phyloP scores from a whole-genome alignment of 2,329 filamentous ascomycete genomes.

The Aureobasidium leucospermi region DNA sequence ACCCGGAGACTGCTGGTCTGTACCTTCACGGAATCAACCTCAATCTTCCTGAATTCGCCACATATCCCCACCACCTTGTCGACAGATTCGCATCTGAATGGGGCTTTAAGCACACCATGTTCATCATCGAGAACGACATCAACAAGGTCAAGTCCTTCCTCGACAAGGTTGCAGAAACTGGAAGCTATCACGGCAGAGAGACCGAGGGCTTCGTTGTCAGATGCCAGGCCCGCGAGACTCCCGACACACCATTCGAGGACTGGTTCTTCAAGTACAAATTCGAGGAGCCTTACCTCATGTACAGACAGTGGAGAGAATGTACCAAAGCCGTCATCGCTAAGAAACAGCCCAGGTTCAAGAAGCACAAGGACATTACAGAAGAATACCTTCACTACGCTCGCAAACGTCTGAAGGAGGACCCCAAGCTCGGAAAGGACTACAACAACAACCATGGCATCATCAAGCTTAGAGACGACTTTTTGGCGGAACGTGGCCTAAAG shows the following conservation, averaged over 20 bases:
- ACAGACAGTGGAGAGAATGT: slow-evolving; percentile 95
- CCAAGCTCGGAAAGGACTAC: slow-evolving; percentile 63
- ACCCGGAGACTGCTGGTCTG: slow-evolving; percentile 72
- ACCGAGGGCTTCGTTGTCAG: slow-evolving; percentile 96
- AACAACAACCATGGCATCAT: slow-evolving; percentile 93
- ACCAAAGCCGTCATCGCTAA: slow-evolving; percentile 81
- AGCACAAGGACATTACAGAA: slow-evolving; percentile 82
- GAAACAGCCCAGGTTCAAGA: slow-evolving; percentile 68
- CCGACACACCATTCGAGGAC: slow-evolving; percentile 58
- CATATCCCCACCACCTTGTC: slow-evolving; percentile 74
- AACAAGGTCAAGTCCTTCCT: slow-evolving; percentile 70
- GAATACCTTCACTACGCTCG: slow-evolving; percentile 82
- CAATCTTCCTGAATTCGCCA: slow-evolving; percentile 86
- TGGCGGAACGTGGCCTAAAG: slow-evolving; percentile 73
- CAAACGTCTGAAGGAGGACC: slow-evolving; percentile 61
- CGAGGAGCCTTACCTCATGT: slow-evolving; percentile 97
- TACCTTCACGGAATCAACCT: slow-evolving; percentile 96
- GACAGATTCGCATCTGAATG: slow-evolving; percentile 84
- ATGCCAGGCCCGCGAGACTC: slow-evolving; percentile 60
- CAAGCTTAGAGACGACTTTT: slow-evolving; percentile 76
- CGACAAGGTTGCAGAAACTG: slow-evolving; percentile 77
- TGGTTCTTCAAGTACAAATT: slow-evolving; percentile 99
- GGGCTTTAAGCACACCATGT: slow-evolving; percentile 87
- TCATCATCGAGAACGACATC: slow-evolving; percentile 69
- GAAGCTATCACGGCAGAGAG: slow-evolving; percentile 81